Evolutionary conservation across 208 protist genomes (phyloP), one percentile per base, ranked within the genome.

Genomic region (Crithidia acanthocephali): DNA sequence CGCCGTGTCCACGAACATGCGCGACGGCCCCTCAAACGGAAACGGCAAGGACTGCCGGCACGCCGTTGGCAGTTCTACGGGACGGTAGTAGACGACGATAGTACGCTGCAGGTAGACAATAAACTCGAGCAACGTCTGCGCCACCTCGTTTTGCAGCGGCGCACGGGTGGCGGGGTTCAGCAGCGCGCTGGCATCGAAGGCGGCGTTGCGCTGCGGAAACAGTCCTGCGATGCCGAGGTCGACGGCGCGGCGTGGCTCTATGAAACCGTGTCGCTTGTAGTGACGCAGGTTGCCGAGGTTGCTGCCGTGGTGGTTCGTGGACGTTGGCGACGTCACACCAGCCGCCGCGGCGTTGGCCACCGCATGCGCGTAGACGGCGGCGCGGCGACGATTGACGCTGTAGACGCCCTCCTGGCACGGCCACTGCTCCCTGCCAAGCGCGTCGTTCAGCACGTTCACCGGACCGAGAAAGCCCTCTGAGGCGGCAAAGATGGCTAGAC

Each of bases 401-500:
- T 70, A 72, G 8, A 61, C 74, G 7, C 74, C 74, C 37, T 74
- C 59, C 40, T 64, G 48, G 48, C 74, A 71, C 0, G 74, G 67
- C 74, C 67, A 79, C 23, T 65, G 25, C 0, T 73, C 50, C 18
- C 60, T 74, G 1, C 67, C 67, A 8, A 65, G 3, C 18, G 67
- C 67, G 47, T 72, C 67, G 47, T 72, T 40, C 28, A 74, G 25
- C 18, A 42, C 22, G n/a, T 68, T 50, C 20, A 77, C 47, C 11
- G 74, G 79, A 6, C 60, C 57, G 15, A 59, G 51, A 42, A 81
- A 79, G 30, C 80, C 80, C 32, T 71, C 72, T 23, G 59, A 66
- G 37, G 72, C 72, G 20, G 84, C 61, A 68, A 92, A 87, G 18
- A 52, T 18, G 2, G 72, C 59, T 3, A 92, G 23, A 22, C 84